A percentile compares a stretch with the other conserved stretches of the same genome.
These are phyloP conservation scores for Podospora bellae-mahoneyi DNA, from an alignment of 495 filamentous ascomycete species.

Conservation along the genomic window DNA sequence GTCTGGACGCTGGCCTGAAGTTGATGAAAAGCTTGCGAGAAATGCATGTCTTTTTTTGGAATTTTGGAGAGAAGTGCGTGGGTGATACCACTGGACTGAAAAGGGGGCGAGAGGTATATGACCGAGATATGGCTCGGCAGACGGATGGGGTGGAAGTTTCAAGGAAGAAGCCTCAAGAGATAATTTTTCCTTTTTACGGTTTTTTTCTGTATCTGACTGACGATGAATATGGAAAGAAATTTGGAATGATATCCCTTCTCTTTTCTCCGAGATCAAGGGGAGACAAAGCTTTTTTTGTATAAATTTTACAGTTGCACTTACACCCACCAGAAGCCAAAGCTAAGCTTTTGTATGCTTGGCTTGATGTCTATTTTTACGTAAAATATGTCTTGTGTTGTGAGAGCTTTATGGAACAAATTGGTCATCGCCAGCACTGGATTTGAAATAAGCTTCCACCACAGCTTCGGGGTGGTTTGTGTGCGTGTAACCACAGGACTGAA, in stretches of 20 bases:
- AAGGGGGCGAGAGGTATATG: not conserved
- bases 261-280: not conserved
- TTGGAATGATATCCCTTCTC: conserved; percentile 4
- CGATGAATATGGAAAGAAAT: conserved; percentile 1
- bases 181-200: not conserved
- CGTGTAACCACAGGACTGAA: no score
- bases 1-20: conserved; percentile 63
- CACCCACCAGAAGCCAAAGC: no score
- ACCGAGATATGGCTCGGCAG: not conserved
- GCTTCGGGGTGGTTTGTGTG: no score
- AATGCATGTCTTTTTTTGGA: not conserved
- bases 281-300: conserved; percentile 13
- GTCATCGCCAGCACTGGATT: no score
- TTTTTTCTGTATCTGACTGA: conserved; percentile 3
- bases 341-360: no score
- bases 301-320: not conserved
- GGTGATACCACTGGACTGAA: not conserved
- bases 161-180: not conserved
- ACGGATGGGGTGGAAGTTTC: not conserved
- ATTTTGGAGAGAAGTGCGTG: not conserved
- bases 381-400: no score
- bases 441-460: no score
- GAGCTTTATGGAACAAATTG: no score
- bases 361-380: no score
- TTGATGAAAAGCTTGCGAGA: not conserved